These are phyloP conservation scores for Aphanomyces stellatus DNA, from an alignment of 352 stramenopile genomes.

Conservation along the genomic window DNA sequence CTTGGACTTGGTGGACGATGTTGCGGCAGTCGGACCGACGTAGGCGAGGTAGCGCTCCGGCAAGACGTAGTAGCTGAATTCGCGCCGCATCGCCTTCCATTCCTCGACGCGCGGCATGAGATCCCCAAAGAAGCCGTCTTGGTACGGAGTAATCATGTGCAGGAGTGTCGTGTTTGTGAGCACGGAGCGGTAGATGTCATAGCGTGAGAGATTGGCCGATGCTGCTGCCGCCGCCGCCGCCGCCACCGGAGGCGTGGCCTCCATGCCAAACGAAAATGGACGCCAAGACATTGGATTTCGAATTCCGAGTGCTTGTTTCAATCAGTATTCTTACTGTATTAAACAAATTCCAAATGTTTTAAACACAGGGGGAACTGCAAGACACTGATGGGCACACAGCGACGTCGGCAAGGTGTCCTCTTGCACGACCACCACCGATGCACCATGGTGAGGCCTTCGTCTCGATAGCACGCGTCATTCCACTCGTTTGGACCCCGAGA, in stretches of 20 bases:
- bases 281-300: too few species aligned
- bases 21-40: background rate
- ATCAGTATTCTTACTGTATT: too few species aligned
- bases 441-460: too few species aligned
- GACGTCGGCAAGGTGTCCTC: too few species aligned
- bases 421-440: too few species aligned
- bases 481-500: too few species aligned
- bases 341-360: too few species aligned
- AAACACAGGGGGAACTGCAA: too few species aligned
- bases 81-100: constrained; percentile 15
- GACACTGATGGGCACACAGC: too few species aligned
- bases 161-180: constrained; percentile 5
- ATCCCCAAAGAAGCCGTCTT: constrained; percentile 20
- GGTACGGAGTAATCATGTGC: background rate
- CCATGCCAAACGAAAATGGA: too few species aligned
- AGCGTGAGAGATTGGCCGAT: background rate
- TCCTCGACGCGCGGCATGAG: constrained; percentile 10
- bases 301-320: too few species aligned
- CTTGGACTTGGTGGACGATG: background rate
- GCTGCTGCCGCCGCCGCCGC: background rate
- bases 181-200: background rate
- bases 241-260: background rate
- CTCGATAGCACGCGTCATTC: too few species aligned
- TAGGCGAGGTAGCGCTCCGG: background rate
- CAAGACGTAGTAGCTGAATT: constrained; percentile 17